These are phyloP conservation scores for Akebia trifoliata DNA, from an alignment of 164 flowering plant species.

Conservation along the genomic window DNA sequence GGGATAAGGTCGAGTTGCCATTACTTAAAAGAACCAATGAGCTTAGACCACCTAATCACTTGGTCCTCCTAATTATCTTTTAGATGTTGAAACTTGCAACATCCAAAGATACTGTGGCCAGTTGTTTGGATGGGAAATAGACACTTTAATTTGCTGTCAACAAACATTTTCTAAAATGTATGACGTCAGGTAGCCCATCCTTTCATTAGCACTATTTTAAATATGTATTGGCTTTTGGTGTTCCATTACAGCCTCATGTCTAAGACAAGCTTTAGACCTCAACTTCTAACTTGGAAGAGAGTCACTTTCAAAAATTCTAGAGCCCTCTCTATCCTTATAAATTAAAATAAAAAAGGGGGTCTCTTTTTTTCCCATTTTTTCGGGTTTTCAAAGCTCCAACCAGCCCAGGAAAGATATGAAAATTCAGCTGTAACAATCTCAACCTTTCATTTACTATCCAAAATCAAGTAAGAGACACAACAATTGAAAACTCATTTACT, in stretches of 20 bases:
- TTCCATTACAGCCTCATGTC: conserved; percentile 1
- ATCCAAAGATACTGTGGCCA: not conserved
- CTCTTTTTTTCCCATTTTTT: conserved; percentile 8
- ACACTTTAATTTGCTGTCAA: conserved; percentile 1
- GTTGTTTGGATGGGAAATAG: not conserved
- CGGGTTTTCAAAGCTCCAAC: not conserved
- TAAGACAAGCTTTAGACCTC: not conserved
- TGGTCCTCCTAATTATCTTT: too few relatives aligned
- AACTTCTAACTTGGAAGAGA: not conserved
- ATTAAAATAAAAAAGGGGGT: not conserved
- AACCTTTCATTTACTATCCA: conserved; percentile 16
- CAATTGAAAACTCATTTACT: too few relatives aligned
- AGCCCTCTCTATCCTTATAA: not conserved
- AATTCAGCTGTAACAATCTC: not conserved
- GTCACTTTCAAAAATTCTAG: not conserved
- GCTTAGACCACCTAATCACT: too few relatives aligned
- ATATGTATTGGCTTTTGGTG: not conserved
- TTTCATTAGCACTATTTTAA: conserved; percentile 2
- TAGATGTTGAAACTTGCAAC: too few relatives aligned
- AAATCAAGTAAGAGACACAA: too few relatives aligned
- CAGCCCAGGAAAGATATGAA: too few relatives aligned
- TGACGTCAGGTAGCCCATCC: conserved; percentile 2
- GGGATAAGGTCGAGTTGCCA: too few relatives aligned
- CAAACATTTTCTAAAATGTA: not conserved
- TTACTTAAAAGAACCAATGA: too few relatives aligned